phyloP scores from a whole-genome alignment of 2,329 filamentous ascomycete species.

The Claviceps sp. region DNA sequence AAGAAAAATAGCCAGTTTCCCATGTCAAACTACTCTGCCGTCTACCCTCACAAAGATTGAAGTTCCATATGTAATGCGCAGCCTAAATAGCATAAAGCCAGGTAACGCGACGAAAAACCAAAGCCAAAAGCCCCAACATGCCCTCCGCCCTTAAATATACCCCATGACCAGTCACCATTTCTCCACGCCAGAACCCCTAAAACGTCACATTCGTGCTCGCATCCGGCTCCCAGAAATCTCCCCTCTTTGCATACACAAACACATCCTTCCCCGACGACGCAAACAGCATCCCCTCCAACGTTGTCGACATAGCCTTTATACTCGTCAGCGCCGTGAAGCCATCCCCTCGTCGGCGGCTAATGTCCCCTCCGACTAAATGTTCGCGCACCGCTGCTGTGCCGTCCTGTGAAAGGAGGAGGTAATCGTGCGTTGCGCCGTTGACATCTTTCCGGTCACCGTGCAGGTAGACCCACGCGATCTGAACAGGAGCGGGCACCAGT shows the following conservation, averaged over 20 bases:
- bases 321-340: slow-evolving; percentile 5
- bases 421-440: slow-evolving; percentile 5
- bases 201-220: slow-evolving; percentile 1
- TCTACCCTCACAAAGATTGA: too few species aligned
- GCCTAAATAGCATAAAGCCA: too few species aligned
- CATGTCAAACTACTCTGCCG: too few species aligned
- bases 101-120: too few species aligned
- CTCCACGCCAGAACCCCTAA: background rate
- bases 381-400: slow-evolving; percentile 7
- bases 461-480: slow-evolving; percentile 10
- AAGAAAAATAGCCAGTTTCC: too few species aligned
- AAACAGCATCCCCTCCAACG: slow-evolving; percentile 10
- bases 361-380: slow-evolving; percentile 5
- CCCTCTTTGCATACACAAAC: slow-evolving; percentile 6
- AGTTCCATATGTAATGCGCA: too few species aligned
- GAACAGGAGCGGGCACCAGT: slow-evolving; percentile 2
- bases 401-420: slow-evolving; percentile 7
- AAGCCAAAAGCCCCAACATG: too few species aligned
- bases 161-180: too few species aligned
- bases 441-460: background rate
- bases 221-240: slow-evolving; percentile 5
- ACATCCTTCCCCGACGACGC: slow-evolving; percentile 8
- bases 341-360: background rate
- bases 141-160: too few species aligned
- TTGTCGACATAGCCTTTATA: slow-evolving; percentile 7